Base-by-base conservation (phyloP, 306 rosid species). In the Castanea mollissima region DNA sequence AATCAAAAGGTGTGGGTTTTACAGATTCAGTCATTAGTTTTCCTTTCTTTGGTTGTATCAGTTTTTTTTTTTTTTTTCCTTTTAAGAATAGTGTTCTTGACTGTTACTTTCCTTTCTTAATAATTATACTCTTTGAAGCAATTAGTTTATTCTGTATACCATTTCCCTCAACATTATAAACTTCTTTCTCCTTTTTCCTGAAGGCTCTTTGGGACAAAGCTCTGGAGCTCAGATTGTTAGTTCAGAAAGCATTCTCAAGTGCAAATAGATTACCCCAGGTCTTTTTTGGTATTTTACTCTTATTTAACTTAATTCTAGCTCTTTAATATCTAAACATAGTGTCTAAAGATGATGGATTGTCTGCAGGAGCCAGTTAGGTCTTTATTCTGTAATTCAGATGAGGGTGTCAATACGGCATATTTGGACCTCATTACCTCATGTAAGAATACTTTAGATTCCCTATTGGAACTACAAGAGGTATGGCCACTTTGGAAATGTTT, bases 241-340 rank as follows among this genome's bases (percentile, higher is more conserved):
- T 92, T 84, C 99, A 94, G 86, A 94, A 91, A 77, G 87, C 91
- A 14, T 92, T 88, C 86, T 88, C 92, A 62, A 87, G 75, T 84
- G 91, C 98, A 84, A 92, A 94, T 84, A 86, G 97, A 90, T 83
- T 94, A 77, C 98, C 98, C 25, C 89, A 92, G 97, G 97, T 88
- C 38, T 57, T 81, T 84, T 73, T 27, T 76, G 83, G 69, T 75
- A 44, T 73, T 73, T 32, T 46, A 25, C 51, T 72, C 54, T 72
- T 69, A 59, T 41, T 72, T 59, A 54, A 5, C 54, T 13, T 34
- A 55, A 63, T 29, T n/a, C 35, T 34, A 60, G 76, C 80, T 12
- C 75, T 79, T 60, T 78, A 23, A 31, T 72, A 51, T 57, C 52
- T 62, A 58, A 81, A 58, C 44, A 20, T 32, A 31, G 27, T 70